Evolutionary conservation across 768 basidiomycete genomes (phyloP), one percentile per base, ranked within the genome.

Genomic region (Russula lepida): DNA sequence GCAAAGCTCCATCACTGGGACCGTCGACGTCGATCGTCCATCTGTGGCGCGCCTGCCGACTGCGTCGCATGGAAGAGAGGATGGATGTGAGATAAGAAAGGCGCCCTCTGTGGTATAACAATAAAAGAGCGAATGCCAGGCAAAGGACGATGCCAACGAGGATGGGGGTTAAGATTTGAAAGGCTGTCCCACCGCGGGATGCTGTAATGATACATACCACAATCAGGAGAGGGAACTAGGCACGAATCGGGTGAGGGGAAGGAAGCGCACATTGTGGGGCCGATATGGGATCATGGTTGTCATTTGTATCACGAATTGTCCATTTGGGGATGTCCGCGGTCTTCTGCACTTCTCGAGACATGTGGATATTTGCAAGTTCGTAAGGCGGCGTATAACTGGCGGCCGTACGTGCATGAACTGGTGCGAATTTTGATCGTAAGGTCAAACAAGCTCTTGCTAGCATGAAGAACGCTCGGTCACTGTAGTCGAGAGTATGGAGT

Each of bases 171-270:
- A 63, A 54, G 28, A 63, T 58, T 58, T 63, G 62, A 27, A 25
- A 27, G 7, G 37, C 9, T 19, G 46, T 50, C 62, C 56, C 58
- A 48, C 21, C 19, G 13, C 8, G 11, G 28, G 62, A 58, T 63
- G 62, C 62, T 63, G 62, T 63, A 43, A 58, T 58, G 47, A 49
- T 41, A 43, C 52, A 58, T 58, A 32, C 51, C 56, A 39, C 62
- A 52, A 63, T 63, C 62, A 54, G 30, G 27, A 2, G 39, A 44
- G 48, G 13, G 56, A 32, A 53, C 49, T 32, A 50, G 37, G 47
- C 2, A 48, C 30, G 30, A 33, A 21, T 52, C 41, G 25, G 49
- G 28, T 17, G 50, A 39, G 39, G 37, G 48, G 35, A 27, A 33
- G 7, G n/a, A 53, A 37, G 55, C 60, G 60, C 52, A 63, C 63